Conservation (phyloP, 257 asterid genomes). For the Salvia rosmarinus region DNA sequence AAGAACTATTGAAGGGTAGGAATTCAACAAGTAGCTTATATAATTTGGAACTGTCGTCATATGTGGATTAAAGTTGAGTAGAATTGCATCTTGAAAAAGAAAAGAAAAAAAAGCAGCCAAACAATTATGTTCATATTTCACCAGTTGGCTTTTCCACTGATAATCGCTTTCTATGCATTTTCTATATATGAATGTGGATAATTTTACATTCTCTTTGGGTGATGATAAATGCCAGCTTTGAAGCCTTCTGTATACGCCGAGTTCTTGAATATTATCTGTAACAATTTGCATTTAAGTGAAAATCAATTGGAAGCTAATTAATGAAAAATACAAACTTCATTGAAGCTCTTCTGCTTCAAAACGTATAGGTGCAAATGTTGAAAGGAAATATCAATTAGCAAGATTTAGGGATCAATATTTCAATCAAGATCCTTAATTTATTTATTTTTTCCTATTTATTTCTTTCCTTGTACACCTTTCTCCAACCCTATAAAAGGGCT, state of each 20-base stretch:
- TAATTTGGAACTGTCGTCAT: background rate
- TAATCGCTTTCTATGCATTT: conserved; percentile 11
- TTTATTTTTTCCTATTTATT: too few species aligned
- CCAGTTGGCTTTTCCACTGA: conserved; percentile 24
- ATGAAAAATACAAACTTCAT: conserved; percentile 5
- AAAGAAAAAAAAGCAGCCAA: conserved; percentile 29
- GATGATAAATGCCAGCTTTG: conserved; percentile 54
- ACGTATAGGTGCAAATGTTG: background rate
- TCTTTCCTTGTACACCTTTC: too few species aligned
- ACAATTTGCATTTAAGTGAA: conserved; percentile 3
- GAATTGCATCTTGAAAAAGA: conserved; percentile 9
- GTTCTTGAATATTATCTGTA: conserved; percentile 81
- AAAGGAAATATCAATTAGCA: too few species aligned
- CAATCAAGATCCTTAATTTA: too few species aligned
- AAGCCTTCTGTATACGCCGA: conserved; percentile 87
- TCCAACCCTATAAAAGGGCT: too few species aligned
- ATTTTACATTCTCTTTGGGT: conserved; percentile 47
- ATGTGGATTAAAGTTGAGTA: conserved; percentile 7
- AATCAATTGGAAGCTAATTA: background rate
- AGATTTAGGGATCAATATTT: too few species aligned
- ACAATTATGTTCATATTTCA: conserved; percentile 25
- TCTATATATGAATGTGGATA: conserved; percentile 16
- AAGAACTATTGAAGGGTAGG: conserved; percentile 18
- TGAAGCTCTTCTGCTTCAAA: background rate
- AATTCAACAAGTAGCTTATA: background rate